Percentiles rank a stretch among this genome's conserved stretches.
Evolutionary conservation across 129 eudicot genomes (phyloP).

Genomic region (Arctium lappa): DNA sequence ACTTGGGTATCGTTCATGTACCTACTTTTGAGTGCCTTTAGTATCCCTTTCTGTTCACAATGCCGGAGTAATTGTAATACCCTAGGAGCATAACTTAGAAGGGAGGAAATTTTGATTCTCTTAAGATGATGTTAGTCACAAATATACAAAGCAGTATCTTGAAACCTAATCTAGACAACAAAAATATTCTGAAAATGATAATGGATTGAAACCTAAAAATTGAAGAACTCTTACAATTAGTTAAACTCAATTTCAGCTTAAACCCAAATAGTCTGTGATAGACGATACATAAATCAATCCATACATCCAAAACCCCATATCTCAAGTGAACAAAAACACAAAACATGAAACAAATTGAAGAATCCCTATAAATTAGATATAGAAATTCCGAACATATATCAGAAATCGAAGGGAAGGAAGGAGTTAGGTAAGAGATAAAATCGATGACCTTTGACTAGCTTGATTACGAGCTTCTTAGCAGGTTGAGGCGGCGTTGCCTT

Average conservation of each 20-base stretch:
- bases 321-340: not conserved
- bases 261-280: conserved; percentile 10
- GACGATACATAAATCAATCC: conserved; percentile 2
- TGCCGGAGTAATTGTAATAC: not conserved
- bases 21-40: not conserved
- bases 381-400: not conserved
- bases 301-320: conserved; percentile 27
- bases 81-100: not conserved
- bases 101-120: not conserved
- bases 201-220: not conserved
- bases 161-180: conserved; percentile 14
- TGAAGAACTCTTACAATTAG: not conserved
- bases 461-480: conserved; percentile 79
- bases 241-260: conserved; percentile 16
- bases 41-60: not conserved
- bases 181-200: not conserved
- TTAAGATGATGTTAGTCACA: not conserved
- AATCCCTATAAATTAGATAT: not conserved
- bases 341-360: not conserved
- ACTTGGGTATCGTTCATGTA: not conserved
- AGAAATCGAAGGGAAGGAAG: not conserved
- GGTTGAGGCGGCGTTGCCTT: conserved; percentile 92
- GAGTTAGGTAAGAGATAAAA: conserved; percentile 23
- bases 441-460: conserved; percentile 73
- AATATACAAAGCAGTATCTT: conserved; percentile 2